Conservation (phyloP, 2,329 filamentous ascomycete genomes). For the Phoma herbarum region DNA sequence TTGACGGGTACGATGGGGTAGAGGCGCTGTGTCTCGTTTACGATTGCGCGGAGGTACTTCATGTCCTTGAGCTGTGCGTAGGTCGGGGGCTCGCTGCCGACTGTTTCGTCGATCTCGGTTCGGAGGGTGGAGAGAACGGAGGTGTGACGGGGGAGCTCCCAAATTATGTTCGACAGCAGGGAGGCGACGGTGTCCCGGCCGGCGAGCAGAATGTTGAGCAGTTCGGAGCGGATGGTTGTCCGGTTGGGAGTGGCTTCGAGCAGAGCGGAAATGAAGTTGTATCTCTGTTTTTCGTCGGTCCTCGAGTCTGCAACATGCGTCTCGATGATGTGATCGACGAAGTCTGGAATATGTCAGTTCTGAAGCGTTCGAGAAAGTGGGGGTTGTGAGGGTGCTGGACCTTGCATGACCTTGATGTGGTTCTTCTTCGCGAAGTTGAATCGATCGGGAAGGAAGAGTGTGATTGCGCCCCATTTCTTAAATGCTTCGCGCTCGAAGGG, state of each 20-base stretch:
- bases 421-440: conserved; percentile 21
- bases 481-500: conserved; percentile 26
- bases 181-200: conserved; percentile 47
- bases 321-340: conserved; percentile 14
- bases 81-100: conserved; percentile 50
- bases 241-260: conserved; percentile 28
- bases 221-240: conserved; percentile 36
- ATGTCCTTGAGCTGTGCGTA: conserved; percentile 43
- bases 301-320: background rate
- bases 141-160: conserved; percentile 49
- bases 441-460: conserved; percentile 27
- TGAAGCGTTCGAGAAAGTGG: background rate
- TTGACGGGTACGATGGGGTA: conserved; percentile 46
- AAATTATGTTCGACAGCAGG: conserved; percentile 46
- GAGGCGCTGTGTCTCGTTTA: conserved; percentile 45
- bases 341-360: conserved; percentile 2
- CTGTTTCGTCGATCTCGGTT: conserved; percentile 52
- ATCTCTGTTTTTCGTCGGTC: conserved; percentile 13
- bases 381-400: conserved; percentile 18
- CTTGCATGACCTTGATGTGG: conserved; percentile 27
- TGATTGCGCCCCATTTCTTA: conserved; percentile 25
- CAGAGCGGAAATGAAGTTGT: conserved; percentile 40
- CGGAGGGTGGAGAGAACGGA: conserved; percentile 44
- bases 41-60: conserved; percentile 39
- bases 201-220: conserved; percentile 47